phyloP scores from a whole-genome alignment of 2,329 filamentous ascomycete species.

The Thermomyces lanuginosus region DNA sequence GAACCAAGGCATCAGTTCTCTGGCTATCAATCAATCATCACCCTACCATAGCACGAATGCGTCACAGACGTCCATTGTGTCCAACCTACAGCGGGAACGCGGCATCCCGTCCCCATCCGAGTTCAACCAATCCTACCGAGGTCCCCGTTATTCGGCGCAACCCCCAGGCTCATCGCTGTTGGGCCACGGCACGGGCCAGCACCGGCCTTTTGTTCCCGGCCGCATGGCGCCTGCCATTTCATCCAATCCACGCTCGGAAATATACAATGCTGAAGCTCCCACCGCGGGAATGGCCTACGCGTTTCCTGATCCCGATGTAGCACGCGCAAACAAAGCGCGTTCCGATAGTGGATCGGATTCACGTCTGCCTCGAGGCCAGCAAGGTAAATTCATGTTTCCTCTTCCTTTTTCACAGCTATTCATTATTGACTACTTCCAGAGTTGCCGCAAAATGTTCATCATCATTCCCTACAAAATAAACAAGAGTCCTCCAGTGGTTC shows the following conservation, averaged over 20 bases:
- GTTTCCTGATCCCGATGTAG: constrained; percentile 33
- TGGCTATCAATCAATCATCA: constrained; percentile 31
- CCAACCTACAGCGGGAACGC: constrained; percentile 26
- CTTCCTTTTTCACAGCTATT: constrained; percentile 3
- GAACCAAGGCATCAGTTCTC: constrained; percentile 33
- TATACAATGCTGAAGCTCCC: constrained; percentile 34
- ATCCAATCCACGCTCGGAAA: constrained; percentile 33
- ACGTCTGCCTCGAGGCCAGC: constrained; percentile 31
- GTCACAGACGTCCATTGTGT: constrained; percentile 31
- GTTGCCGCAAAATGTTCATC: constrained; percentile 31
- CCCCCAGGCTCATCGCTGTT: constrained; percentile 29
- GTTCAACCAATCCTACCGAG: constrained; percentile 20
- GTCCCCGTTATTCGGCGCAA: constrained; percentile 25
- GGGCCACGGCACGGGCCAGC: constrained; percentile 22
- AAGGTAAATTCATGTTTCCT: constrained; percentile 20
- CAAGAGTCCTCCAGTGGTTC: constrained; percentile 26
- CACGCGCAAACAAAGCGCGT: constrained; percentile 17
- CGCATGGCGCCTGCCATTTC: constrained; percentile 34
- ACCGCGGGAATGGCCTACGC: constrained; percentile 35
- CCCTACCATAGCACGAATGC: constrained; percentile 33
- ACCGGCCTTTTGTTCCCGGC: constrained; percentile 27
- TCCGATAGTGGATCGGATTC: constrained; percentile 32
- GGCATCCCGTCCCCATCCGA: constrained; percentile 26
- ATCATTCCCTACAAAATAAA: constrained; percentile 33
- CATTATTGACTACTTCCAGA: constrained; percentile 15